phyloP scores from a whole-genome alignment of 805 yeast genomes.

The Groenewaldozyma tartarivorans region DNA sequence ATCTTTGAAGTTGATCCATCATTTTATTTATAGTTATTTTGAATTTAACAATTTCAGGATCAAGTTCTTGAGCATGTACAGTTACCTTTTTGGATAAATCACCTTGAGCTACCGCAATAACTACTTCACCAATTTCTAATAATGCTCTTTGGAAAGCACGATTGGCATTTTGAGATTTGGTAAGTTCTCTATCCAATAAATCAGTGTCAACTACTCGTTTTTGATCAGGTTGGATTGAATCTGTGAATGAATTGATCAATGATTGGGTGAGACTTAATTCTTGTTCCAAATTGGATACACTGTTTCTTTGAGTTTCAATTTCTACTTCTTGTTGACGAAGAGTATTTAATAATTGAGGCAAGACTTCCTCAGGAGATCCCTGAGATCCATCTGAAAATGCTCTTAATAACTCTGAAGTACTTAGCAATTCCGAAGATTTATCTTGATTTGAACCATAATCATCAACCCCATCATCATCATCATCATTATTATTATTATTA shows the following conservation, averaged over 20 bases:
- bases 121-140: conserved; percentile 76
- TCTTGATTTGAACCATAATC: neutral
- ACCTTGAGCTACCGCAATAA: conserved; percentile 82
- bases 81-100: conserved; percentile 75
- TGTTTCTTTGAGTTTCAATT: conserved; percentile 26
- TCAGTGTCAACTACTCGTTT: conserved; percentile 24
- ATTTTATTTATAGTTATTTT: conserved; percentile 75
- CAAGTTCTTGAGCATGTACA: conserved; percentile 59
- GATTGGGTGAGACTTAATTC: conserved; percentile 27
- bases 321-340: conserved; percentile 29
- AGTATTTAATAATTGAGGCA: conserved; percentile 19
- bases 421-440: neutral
- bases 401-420: too few species aligned
- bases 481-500: neutral
- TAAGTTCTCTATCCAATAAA: conserved; percentile 28
- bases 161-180: conserved; percentile 44
- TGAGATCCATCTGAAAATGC: too few species aligned
- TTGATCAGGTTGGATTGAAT: conserved; percentile 22
- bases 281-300: conserved; percentile 25
- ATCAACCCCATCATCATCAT: neutral
- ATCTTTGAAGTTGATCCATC: conserved; percentile 81
- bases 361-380: conserved; percentile 2
- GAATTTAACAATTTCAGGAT: conserved; percentile 71
- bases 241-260: conserved; percentile 25
- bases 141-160: conserved; percentile 59